Base-by-base conservation (phyloP, 2,329 filamentous ascomycete genomes). In the Aaosphaeria arxii region DNA sequence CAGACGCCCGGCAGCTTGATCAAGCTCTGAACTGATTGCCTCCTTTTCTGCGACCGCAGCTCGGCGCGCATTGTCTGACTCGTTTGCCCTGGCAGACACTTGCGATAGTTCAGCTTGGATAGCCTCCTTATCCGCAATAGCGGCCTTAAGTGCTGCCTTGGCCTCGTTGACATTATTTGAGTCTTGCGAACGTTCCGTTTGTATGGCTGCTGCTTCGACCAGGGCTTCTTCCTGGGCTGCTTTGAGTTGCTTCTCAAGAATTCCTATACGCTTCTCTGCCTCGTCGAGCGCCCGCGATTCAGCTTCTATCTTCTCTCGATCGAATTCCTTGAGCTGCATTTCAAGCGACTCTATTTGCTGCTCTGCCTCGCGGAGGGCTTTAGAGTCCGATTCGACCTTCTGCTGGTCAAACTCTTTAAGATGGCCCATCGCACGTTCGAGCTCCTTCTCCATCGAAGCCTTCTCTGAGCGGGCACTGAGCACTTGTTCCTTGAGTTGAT, bases 401-500 rank as follows among this genome's bases (percentile, higher is more conserved):
- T 57, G 48, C 31, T 60, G 59, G 32, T 70, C 64, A 42, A 66
- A 66, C 30, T 62, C 55, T 28, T 55, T 44, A 11, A 70, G 50
- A 47, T 66, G 63, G 11, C 43, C 46, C 52, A 70, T 66, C 1
- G 67, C 67, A 35, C 66, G 64, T 45, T 69, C 61, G 6, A 70
- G 61, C 47, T 70, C 67, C 11, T 54, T 52, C 46, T 69, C 71
- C 57, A 67, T 66, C 2, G 58, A 55, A 38, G 57, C 62, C 55
- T 69, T 68, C 44, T 65, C 64, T 6, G 63, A 64, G 48, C 63
- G 59, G 29, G 67, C 62, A 43, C 62, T 64, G 24, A 67, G 58
- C 13, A 73, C 63, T 56, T 71, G 71, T 11, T 74, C 70, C 40
- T 74, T 74, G 40, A 77, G 64, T 7, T 63, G 59, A 42, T 62